Evolutionary conservation across 1,139 yeast genomes (phyloP).

Genomic region (Meyerozyma smithsonii): DNA sequence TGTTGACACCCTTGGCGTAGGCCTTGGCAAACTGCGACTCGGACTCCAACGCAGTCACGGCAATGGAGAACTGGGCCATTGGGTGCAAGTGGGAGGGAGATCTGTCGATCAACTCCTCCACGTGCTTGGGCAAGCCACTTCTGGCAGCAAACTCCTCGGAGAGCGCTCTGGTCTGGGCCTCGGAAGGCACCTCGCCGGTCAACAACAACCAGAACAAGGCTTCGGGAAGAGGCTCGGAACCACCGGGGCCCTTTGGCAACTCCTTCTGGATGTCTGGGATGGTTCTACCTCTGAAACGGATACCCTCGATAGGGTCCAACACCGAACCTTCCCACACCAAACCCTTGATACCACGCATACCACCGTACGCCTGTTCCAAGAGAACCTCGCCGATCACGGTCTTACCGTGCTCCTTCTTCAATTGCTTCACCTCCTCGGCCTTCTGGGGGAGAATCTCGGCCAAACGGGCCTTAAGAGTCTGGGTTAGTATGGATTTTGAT

Average conservation of each 20-base stretch:
- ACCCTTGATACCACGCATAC: constrained; percentile 98
- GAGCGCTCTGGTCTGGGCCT: constrained; percentile 67
- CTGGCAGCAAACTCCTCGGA: constrained; percentile 83
- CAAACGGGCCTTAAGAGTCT: constrained; percentile 84
- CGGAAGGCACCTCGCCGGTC: constrained; percentile 86
- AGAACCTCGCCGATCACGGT: constrained; percentile 91
- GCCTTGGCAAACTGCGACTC: constrained; percentile 90
- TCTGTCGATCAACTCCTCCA: constrained; percentile 73
- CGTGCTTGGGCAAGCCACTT: constrained; percentile 81
- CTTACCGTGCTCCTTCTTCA: constrained; percentile 84
- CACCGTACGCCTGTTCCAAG: constrained; percentile 97
- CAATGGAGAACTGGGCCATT: constrained; percentile 95
- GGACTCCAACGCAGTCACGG: constrained; percentile 85
- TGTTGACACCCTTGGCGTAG: constrained; percentile 83
- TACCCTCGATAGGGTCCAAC: constrained; percentile 96
- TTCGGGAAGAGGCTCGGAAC: constrained; percentile 82
- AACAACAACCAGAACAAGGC: constrained; percentile 88
- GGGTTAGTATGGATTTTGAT: too few relatives aligned
- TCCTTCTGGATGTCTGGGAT: constrained; percentile 92
- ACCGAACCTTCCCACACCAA: constrained; percentile 99
- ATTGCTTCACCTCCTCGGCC: constrained; percentile 86
- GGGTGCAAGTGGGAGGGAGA: constrained; percentile 90
- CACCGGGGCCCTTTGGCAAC: constrained; percentile 91
- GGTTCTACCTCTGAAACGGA: constrained; percentile 96
- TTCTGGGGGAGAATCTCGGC: constrained; percentile 89